Conservation (phyloP, 768 basidiomycete species). For the Tephrocybe sp. region DNA sequence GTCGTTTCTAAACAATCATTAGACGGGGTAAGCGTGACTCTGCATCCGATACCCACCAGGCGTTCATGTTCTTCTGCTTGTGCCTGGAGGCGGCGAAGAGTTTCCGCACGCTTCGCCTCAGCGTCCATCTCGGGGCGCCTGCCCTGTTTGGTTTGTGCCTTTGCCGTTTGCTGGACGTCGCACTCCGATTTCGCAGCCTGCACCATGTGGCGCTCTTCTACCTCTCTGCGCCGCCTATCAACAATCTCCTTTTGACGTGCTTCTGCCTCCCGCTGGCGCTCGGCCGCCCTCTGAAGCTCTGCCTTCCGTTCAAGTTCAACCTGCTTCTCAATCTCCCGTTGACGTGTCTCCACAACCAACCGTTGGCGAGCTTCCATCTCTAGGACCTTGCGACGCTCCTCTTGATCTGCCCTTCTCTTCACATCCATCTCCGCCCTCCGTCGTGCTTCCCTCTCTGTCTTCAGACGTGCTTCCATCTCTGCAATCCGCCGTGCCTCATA, state of each 20-base stretch:
- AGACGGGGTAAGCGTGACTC: neutral
- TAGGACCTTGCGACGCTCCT: constrained; percentile 11
- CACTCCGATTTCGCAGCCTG: constrained; percentile 10
- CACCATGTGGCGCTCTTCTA: constrained; percentile 2
- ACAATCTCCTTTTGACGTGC: constrained; percentile 11
- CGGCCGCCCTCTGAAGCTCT: neutral
- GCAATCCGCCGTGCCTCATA: constrained; percentile 12
- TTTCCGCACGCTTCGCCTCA: constrained; percentile 21
- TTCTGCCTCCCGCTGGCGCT: constrained; percentile 5
- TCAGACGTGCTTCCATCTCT: constrained; percentile 9
- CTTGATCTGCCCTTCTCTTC: constrained; percentile 12
- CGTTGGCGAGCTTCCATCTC: constrained; percentile 15
- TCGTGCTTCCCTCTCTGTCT: constrained; percentile 12
- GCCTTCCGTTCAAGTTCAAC: constrained; percentile 9
- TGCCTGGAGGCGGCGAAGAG: constrained; percentile 20
- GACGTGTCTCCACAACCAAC: constrained; percentile 9
- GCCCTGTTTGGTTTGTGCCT: neutral
- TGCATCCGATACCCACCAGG: constrained; percentile 11
- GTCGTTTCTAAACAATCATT: neutral
- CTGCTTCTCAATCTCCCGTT: constrained; percentile 4
- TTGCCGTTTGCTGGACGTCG: constrained; percentile 1
- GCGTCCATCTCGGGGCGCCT: constrained; percentile 4
- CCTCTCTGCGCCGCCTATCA: neutral
- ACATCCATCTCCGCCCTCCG: constrained; percentile 17
- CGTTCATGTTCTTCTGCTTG: constrained; percentile 24